Evolutionary conservation across 106 monocot species (phyloP).

Genomic region (Vanilla planifolia): DNA sequence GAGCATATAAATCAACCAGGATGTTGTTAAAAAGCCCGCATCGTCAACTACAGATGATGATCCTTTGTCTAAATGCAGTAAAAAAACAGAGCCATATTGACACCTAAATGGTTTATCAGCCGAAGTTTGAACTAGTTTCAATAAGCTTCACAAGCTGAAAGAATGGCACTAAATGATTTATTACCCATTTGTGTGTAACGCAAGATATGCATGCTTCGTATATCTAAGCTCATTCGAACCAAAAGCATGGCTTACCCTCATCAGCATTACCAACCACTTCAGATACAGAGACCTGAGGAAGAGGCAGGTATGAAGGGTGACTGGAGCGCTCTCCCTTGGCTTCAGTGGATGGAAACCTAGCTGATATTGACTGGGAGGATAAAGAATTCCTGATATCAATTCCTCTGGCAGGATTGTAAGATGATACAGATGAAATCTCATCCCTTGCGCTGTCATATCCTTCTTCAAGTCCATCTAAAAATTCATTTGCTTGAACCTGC

Average conservation of each 20-base stretch:
- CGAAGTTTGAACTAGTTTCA: neutral
- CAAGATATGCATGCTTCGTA: neutral
- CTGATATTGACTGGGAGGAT: conserved; percentile 53
- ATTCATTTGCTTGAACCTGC: conserved; percentile 75
- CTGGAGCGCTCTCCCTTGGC: conserved; percentile 32
- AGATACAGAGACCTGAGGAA: conserved; percentile 66
- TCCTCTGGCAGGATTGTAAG: conserved; percentile 63
- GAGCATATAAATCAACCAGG: neutral
- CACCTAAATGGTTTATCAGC: neutral
- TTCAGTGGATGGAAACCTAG: conserved; percentile 42
- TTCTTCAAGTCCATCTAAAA: conserved; percentile 69
- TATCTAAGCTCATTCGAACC: neutral
- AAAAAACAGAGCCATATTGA: neutral
- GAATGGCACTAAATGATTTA: neutral
- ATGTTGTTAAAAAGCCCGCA: neutral
- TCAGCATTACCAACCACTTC: conserved; percentile 56
- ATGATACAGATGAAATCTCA: conserved; percentile 94
- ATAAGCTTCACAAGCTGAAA: neutral
- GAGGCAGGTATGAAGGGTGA: conserved; percentile 38
- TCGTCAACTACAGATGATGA: neutral
- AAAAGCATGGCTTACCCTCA: conserved; percentile 32
- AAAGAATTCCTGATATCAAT: conserved; percentile 55
- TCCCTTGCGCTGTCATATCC: conserved; percentile 94
- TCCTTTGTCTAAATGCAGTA: neutral
- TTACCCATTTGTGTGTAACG: neutral